Evolutionary conservation across 345 rosid genomes (phyloP).

Genomic region (Zanthoxylum bungeanum): DNA sequence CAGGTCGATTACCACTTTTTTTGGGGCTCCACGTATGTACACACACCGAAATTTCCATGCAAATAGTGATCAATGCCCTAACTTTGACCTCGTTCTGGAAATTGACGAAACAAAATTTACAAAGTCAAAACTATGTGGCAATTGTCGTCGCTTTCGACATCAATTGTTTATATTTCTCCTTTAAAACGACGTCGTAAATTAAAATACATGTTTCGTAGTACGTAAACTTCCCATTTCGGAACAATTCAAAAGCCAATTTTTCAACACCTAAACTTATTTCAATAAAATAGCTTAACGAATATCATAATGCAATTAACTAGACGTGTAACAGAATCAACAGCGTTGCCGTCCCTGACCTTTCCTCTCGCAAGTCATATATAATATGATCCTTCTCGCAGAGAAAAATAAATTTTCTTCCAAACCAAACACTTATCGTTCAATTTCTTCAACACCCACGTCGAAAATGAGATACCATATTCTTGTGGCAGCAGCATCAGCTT

Average conservation of each 20-base stretch:
- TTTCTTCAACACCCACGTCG: not conserved
- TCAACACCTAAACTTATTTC: not conserved
- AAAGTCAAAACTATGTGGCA: not conserved
- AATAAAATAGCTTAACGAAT: not conserved
- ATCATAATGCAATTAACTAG: not conserved
- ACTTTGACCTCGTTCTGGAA: not conserved
- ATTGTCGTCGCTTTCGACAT: not conserved
- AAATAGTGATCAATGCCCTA: not conserved
- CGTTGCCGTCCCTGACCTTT: not conserved
- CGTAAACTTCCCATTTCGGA: not conserved
- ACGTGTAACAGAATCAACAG: not conserved
- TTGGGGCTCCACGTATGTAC: too few species aligned
- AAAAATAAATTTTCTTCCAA: not conserved
- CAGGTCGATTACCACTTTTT: not conserved
- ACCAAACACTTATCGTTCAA: not conserved
- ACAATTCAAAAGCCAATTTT: not conserved
- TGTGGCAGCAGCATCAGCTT: not conserved
- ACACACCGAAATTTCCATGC: too few species aligned
- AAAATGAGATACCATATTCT: conserved; percentile 18
- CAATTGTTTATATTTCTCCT: not conserved
- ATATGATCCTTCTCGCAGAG: not conserved
- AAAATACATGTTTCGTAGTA: not conserved
- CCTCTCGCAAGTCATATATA: not conserved
- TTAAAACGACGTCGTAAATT: not conserved
- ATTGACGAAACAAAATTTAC: not conserved